These are phyloP conservation scores for Pseudogymnoascus verrucosus DNA, from an alignment of 2,329 filamentous ascomycete genomes.

Conservation along the genomic window DNA sequence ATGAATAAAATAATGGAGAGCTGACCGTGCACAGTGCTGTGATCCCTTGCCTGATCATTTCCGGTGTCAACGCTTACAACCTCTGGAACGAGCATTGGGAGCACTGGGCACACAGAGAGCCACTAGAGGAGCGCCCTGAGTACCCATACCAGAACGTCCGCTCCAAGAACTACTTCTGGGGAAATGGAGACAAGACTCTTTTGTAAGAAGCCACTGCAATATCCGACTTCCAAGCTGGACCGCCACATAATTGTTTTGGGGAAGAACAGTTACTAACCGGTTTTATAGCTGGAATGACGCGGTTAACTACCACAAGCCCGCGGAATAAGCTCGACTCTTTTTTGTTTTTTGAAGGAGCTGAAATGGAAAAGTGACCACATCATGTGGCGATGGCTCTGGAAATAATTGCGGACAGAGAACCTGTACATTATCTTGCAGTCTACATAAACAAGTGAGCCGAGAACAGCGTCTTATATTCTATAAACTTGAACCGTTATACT, in stretches of 20 bases:
- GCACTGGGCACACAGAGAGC: conserved; percentile 78
- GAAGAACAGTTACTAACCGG: neutral
- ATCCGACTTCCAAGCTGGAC: neutral
- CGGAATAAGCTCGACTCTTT: conserved; percentile 49
- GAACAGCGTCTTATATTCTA: neutral
- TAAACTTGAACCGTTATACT: neutral
- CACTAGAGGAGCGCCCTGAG: conserved; percentile 83
- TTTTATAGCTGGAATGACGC: conserved; percentile 74
- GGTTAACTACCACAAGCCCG: conserved; percentile 87
- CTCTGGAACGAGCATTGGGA: conserved; percentile 97
- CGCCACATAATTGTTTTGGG: neutral
- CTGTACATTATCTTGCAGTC: conserved; percentile 9
- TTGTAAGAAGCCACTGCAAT: conserved; percentile 45
- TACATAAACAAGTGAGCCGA: neutral
- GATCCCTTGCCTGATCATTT: conserved; percentile 63
- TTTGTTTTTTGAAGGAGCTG: conserved; percentile 1
- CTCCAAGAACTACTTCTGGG: conserved; percentile 91
- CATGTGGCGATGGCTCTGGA: conserved; percentile 5
- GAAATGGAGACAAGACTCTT: conserved; percentile 84
- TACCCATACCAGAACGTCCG: conserved; percentile 98
- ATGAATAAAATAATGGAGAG: neutral
- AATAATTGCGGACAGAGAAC: conserved; percentile 1
- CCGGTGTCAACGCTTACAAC: conserved; percentile 74
- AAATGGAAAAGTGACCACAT: conserved; percentile 5
- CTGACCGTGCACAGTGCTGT: conserved; percentile 51